Conservation (phyloP, 305 asterid genomes). For the Caryopteris hybrid region DNA sequence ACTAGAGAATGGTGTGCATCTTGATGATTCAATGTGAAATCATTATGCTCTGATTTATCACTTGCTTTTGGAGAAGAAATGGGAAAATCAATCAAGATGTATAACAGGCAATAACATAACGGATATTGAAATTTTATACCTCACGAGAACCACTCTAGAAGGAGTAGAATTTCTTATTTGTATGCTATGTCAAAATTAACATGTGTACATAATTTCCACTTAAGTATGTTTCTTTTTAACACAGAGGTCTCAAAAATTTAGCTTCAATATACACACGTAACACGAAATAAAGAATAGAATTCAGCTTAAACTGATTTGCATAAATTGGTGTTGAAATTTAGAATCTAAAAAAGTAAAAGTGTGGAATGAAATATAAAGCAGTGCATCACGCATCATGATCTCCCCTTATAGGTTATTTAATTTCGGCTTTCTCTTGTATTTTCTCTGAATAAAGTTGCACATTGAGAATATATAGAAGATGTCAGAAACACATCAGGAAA, state of each 20-base stretch:
- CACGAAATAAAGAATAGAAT: slow-evolving; percentile 6
- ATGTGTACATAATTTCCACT: neutral
- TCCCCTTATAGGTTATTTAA: neutral
- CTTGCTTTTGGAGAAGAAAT: slow-evolving; percentile 33
- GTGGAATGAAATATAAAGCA: neutral
- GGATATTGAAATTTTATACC: slow-evolving; percentile 9
- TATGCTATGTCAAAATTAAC: neutral
- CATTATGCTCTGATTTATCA: slow-evolving; percentile 35
- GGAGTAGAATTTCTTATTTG: neutral
- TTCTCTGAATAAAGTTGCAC: neutral
- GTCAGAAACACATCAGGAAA: slow-evolving; percentile 2
- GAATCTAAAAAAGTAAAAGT: neutral
- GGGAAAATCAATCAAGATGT: slow-evolving; percentile 9
- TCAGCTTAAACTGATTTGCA: neutral
- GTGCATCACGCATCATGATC: neutral
- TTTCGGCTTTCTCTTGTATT: neutral
- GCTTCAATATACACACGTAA: neutral
- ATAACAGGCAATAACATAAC: neutral
- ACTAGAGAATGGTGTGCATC: slow-evolving; percentile 31
- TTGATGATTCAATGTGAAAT: slow-evolving; percentile 29
- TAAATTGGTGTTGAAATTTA: neutral
- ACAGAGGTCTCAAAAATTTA: neutral
- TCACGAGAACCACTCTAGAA: neutral
- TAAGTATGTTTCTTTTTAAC: neutral
- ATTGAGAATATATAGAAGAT: slow-evolving; percentile 4